Evolutionary conservation across 352 stramenopile genomes (phyloP), one percentile per base, ranked within the genome.

Genomic region (Globisporangium splendens): DNA sequence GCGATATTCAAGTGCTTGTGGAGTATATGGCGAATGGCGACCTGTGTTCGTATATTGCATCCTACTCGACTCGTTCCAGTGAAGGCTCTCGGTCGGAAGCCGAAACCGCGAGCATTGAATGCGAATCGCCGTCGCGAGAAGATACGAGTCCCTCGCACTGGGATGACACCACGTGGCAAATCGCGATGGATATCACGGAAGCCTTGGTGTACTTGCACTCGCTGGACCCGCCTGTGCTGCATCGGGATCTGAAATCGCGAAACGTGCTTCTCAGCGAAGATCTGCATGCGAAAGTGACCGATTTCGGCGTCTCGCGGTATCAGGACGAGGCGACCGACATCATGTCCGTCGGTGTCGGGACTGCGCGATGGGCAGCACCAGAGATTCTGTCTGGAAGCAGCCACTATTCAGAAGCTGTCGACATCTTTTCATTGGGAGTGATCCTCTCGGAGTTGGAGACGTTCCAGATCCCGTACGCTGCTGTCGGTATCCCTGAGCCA

Each of bases 341-440:
- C 2, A 81, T 83, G 72, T 79, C 65, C 1, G 55, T 62, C 2
- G 61, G 61, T 10, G 54, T 79, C 8, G 83, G 80, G 6, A 93
- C 83, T 5, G 80, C 73, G 42, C 79, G 79, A 20, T 88, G 80
- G 80, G 68, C 78, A 28, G 76, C 80, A 7, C 78, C 80, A 0
- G 80, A 91, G 49, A 59, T 88, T 21, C 68, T 97, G 20, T 42
- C 68, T 1, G 86, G 87, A 3, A 65, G 73, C 24, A 73, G 56
- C 18, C 78, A 91, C 21, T 79, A 78, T 58, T 66, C 79, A 17
- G 67, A 75, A 11, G 71, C 78, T 10, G 69, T 82, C 0, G 77
- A 88, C 54, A 69, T 89, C 14, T 89, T 77, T 55, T 84, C 79
- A 13, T 73, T 87, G 38, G 79, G 79, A 13, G 75, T 85, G 12